Evolutionary conservation across 1,284 basidiomycete genomes (phyloP).

Genomic region (Cutaneotrichosporon sp.): DNA sequence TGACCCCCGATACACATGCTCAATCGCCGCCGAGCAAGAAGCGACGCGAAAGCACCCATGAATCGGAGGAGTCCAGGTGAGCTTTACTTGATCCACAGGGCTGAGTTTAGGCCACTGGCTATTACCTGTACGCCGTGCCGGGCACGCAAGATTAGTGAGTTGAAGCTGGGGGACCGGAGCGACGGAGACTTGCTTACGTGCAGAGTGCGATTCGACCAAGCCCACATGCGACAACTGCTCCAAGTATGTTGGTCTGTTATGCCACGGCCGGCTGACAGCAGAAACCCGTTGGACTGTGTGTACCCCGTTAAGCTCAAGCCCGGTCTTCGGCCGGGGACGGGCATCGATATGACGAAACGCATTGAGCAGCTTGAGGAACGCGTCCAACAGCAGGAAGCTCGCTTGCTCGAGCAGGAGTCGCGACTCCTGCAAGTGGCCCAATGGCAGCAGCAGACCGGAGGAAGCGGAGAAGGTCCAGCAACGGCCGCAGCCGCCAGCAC

Average conservation of each 20-base stretch:
- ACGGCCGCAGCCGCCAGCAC: background rate
- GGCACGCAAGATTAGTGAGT: constrained; percentile 19
- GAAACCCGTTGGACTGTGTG: constrained; percentile 38
- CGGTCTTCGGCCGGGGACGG: constrained; percentile 45
- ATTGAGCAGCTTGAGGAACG: constrained; percentile 42
- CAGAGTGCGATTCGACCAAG: constrained; percentile 44
- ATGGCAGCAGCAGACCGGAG: background rate
- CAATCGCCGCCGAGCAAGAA: background rate
- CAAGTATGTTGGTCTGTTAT: constrained; percentile 33
- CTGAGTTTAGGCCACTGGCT: constrained; percentile 11
- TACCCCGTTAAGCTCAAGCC: constrained; percentile 48
- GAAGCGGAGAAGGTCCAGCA: background rate
- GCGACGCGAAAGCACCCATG: background rate
- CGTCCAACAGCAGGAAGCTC: constrained; percentile 35
- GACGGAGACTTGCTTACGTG: no score
- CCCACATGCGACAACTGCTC: constrained; percentile 48
- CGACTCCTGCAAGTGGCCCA: background rate
- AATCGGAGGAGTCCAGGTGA: background rate
- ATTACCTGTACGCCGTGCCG: constrained; percentile 22
- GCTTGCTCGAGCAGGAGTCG: constrained; percentile 10
- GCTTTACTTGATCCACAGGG: background rate
- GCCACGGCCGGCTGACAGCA: constrained; percentile 8
- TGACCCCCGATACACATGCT: no score
- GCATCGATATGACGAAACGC: constrained; percentile 42
- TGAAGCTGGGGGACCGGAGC: no score